These are phyloP conservation scores for Verticillium zaregamsianum DNA, from an alignment of 2,329 filamentous ascomycete genomes.

Conservation along the genomic window DNA sequence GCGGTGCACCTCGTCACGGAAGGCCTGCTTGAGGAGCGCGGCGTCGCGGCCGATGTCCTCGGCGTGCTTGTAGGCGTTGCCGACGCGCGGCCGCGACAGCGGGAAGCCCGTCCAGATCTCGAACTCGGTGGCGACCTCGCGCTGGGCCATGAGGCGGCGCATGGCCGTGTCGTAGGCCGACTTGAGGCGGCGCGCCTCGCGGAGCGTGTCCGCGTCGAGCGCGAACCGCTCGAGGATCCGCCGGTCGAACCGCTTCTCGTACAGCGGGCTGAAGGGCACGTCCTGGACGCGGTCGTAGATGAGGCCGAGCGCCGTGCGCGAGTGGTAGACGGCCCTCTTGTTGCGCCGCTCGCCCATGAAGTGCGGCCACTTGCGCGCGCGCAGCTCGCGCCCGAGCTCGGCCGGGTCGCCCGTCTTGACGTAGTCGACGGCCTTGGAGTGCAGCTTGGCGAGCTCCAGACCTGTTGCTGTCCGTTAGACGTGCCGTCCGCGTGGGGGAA, in stretches of 20 bases:
- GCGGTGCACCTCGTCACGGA: slow-evolving; percentile 61
- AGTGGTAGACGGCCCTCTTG: slow-evolving; percentile 54
- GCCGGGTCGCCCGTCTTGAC: slow-evolving; percentile 84
- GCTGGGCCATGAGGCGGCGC: slow-evolving; percentile 77
- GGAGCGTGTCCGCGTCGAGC: slow-evolving; percentile 46
- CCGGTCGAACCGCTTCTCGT: slow-evolving; percentile 68
- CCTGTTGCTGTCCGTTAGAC: slow-evolving; percentile 32
- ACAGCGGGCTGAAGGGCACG: slow-evolving; percentile 69
- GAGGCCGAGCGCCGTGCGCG: slow-evolving; percentile 68
- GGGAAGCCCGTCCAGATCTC: slow-evolving; percentile 89
- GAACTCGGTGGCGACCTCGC: slow-evolving; percentile 81
- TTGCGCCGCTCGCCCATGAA: slow-evolving; percentile 71
- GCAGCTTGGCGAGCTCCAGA: slow-evolving; percentile 69
- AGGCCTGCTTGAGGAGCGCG: slow-evolving; percentile 61
- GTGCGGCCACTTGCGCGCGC: slow-evolving; percentile 70
- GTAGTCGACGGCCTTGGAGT: slow-evolving; percentile 92
- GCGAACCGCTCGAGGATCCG: slow-evolving; percentile 65
- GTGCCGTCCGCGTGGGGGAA: not conserved
- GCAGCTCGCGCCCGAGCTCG: slow-evolving; percentile 55
- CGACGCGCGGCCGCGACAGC: slow-evolving; percentile 66
- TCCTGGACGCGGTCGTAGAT: slow-evolving; percentile 73
- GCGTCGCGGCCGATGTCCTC: slow-evolving; percentile 75
- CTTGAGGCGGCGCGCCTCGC: slow-evolving; percentile 65
- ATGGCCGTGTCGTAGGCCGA: slow-evolving; percentile 71
- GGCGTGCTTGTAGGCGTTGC: slow-evolving; percentile 78